These are phyloP conservation scores for Aspergillus clavatus DNA, from an alignment of 2,329 filamentous ascomycete species.

Conservation along the genomic window DNA sequence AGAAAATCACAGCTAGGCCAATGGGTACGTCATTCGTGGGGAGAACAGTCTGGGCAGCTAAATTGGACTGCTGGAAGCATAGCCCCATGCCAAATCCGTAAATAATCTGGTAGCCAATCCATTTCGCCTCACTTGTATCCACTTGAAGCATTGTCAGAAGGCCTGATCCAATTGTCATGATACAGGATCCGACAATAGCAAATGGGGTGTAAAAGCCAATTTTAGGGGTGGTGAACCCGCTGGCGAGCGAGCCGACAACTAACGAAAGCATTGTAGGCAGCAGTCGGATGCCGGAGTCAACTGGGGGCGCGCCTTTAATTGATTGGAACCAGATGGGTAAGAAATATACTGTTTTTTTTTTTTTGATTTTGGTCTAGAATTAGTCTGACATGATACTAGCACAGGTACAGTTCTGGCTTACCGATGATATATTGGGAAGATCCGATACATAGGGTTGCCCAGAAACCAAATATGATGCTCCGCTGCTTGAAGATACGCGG, in stretches of 20 bases:
- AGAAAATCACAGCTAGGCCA: constrained; percentile 20
- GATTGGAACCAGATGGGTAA: constrained; percentile 1
- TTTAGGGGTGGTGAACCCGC: constrained; percentile 5
- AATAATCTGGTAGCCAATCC: constrained; percentile 29
- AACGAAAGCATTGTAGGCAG: not conserved
- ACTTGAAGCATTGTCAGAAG: constrained; percentile 37
- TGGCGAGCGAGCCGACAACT: not conserved
- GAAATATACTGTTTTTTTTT: not conserved
- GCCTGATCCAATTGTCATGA: constrained; percentile 37
- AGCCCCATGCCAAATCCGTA: constrained; percentile 24
- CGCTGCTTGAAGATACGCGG: constrained; percentile 11
- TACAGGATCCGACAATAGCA: constrained; percentile 27
- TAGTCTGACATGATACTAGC: no score
- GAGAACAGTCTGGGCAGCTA: constrained; percentile 20
- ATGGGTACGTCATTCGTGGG: constrained; percentile 21
- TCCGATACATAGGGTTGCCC: constrained; percentile 1
- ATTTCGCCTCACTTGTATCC: constrained; percentile 21
- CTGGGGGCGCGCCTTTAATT: not conserved
- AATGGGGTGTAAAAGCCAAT: constrained; percentile 37
- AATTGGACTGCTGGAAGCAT: constrained; percentile 19
- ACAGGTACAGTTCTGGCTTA: not conserved
- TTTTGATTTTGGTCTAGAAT: no score
- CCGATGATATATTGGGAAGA: not conserved
- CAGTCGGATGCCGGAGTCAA: not conserved
- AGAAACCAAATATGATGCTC: constrained; percentile 8